phyloP scores from a whole-genome alignment of 345 rosid genomes.

The Turritis glabra region DNA sequence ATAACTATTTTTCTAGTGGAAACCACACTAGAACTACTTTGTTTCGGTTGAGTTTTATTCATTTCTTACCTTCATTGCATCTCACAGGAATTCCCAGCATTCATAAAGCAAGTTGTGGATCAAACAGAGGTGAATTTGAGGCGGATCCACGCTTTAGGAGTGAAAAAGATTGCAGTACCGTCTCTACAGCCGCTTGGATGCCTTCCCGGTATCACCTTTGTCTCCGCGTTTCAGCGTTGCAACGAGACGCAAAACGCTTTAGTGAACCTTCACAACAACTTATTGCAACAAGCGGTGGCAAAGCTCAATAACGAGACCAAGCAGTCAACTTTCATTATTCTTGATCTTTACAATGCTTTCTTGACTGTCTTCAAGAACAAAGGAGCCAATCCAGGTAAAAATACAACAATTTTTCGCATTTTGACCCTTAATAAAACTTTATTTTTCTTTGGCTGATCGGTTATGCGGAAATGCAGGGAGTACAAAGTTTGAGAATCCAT shows the following conservation, averaged over 20 bases:
- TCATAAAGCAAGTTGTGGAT: slow-evolving; percentile 56
- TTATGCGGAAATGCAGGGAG: slow-evolving; percentile 33
- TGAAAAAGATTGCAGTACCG: slow-evolving; percentile 52
- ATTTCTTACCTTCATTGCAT: not conserved
- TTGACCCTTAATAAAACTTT: not conserved
- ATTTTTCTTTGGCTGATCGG: not conserved
- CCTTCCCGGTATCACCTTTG: slow-evolving; percentile 50
- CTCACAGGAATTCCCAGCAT: slow-evolving; percentile 51
- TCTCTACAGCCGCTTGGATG: slow-evolving; percentile 73
- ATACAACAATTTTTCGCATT: not conserved
- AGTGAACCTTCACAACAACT: slow-evolving; percentile 54
- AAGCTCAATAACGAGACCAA: slow-evolving; percentile 47
- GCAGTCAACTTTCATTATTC: slow-evolving; percentile 41
- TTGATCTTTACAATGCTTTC: slow-evolving; percentile 70
- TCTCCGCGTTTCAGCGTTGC: slow-evolving; percentile 52
- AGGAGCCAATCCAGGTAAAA: slow-evolving; percentile 37
- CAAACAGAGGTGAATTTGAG: slow-evolving; percentile 54
- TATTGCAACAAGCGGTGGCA: slow-evolving; percentile 50
- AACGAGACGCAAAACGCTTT: slow-evolving; percentile 46
- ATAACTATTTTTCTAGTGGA: no score
- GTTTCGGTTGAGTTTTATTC: not conserved
- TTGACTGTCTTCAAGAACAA: slow-evolving; percentile 50
- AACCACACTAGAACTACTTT: no score
- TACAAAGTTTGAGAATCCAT: slow-evolving; percentile 49
- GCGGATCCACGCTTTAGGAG: slow-evolving; percentile 54